phyloP scores from a whole-genome alignment of 352 stramenopile genomes.

The Pythium pyrilobum region DNA sequence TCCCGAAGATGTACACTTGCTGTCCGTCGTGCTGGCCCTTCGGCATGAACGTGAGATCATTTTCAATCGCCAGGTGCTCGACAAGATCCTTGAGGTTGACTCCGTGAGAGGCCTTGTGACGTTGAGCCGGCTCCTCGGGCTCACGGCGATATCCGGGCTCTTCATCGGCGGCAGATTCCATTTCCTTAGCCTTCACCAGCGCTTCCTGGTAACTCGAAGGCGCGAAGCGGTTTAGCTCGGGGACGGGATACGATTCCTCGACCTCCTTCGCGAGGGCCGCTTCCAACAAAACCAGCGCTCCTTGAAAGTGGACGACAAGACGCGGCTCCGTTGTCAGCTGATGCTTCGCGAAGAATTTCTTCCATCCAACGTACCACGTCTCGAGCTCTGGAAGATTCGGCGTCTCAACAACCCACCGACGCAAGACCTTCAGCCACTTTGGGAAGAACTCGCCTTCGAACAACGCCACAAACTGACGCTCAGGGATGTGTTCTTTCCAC shows the following conservation, averaged over 20 bases:
- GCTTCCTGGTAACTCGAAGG: slow-evolving; percentile 73
- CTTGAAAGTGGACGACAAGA: slow-evolving; percentile 76
- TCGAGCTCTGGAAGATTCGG: slow-evolving; percentile 59
- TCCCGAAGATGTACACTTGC: slow-evolving; percentile 75
- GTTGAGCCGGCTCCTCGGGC: neutral
- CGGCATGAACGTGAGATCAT: slow-evolving; percentile 80
- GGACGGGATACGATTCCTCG: slow-evolving; percentile 21
- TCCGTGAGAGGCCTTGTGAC: slow-evolving; percentile 28
- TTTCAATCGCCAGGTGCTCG: slow-evolving; percentile 68
- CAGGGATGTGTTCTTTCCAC: slow-evolving; percentile 62
- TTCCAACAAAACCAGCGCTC: slow-evolving; percentile 63
- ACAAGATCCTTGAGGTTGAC: slow-evolving; percentile 82
- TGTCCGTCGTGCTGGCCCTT: slow-evolving; percentile 74
- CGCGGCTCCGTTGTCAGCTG: slow-evolving; percentile 46
- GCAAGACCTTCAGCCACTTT: slow-evolving; percentile 85
- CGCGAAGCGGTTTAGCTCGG: slow-evolving; percentile 42
- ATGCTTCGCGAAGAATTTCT: slow-evolving; percentile 67
- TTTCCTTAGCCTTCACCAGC: slow-evolving; percentile 41
- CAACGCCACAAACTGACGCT: slow-evolving; percentile 72
- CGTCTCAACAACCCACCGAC: slow-evolving; percentile 56
- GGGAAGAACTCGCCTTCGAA: slow-evolving; percentile 91
- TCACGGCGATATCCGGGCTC: neutral
- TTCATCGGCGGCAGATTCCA: slow-evolving; percentile 2
- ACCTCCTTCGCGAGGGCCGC: slow-evolving; percentile 24
- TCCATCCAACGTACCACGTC: slow-evolving; percentile 86